Base-by-base conservation (phyloP, 1,284 basidiomycete species). In the Volvariella volvacea region DNA sequence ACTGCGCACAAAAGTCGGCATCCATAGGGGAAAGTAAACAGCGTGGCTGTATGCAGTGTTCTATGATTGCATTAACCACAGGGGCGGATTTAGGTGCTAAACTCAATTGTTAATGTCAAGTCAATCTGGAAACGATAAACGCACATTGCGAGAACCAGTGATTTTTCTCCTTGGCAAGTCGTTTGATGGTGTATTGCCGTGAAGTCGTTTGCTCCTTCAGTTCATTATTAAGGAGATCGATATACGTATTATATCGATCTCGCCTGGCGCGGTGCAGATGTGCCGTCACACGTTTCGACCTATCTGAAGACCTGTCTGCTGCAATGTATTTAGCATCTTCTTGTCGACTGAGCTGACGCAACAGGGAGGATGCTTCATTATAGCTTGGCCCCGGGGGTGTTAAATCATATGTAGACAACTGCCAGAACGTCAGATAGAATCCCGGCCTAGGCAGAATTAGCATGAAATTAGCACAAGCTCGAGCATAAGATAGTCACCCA, bases 341-440 rank as follows among this genome's bases (percentile, higher is more conserved):
- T 54, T 79, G 70, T 4, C 74, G 74, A 54, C 77, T 81, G 22
- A 84, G 63, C 3, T 71, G 63, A 19, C 75, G 69, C 22, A 89
- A 58, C n/a, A 69, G 66, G 20, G 71, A 65, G 28, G 71, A 70
- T 58, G 86, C 81, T 53, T 88, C 85, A 38, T 86, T 78, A 46
- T 90, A 90, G 52, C 73, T 77, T 6, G 73, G 53, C 4, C 69
- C 67, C 0, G 88, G 91, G 21, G 88, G 83, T 0, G 78, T 68
- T 36, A 98, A 74, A 61, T 98, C 94, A 53, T 91, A 89, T 20
- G 86, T 85, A 0, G 88, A 87, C 44, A 97, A 63, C 60, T 95
- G 92, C 94, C 94, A 97, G 66, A 96, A 98, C 0, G 92, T 92
- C 34, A 90, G 67, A 54, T 92, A 94, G 66, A 97, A 97, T 1